These are phyloP conservation scores for Podila epigama DNA, from an alignment of 192 early-diverging fungal species.

Conservation along the genomic window DNA sequence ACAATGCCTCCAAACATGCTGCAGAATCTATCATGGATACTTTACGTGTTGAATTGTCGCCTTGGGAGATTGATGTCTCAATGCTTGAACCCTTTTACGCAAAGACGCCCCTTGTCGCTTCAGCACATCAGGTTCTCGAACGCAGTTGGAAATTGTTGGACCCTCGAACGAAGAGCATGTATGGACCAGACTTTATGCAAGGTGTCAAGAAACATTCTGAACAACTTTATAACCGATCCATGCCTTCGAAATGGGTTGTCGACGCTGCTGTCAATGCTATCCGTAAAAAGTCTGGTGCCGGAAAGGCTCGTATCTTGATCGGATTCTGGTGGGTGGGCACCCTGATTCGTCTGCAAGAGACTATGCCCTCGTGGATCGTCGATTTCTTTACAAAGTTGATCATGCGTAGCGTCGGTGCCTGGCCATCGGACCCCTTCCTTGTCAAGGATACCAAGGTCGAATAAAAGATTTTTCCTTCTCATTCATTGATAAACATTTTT, in stretches of 20 bases:
- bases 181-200: conserved; percentile 29
- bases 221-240: conserved; percentile 20
- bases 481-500: too few relatives aligned
- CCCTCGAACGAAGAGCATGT: conserved; percentile 21
- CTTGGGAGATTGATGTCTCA: conserved; percentile 54
- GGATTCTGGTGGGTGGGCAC: conserved; percentile 46
- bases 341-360: conserved; percentile 32
- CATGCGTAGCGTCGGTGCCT: conserved; percentile 27
- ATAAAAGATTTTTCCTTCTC: too few relatives aligned
- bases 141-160: conserved; percentile 21
- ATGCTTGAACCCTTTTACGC: conserved; percentile 53
- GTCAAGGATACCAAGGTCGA: conserved; percentile 23
- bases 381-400: conserved; percentile 35
- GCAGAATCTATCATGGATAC: conserved; percentile 55
- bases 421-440: conserved; percentile 41
- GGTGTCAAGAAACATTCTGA: conserved; percentile 10
- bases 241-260: conserved; percentile 49
- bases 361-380: conserved; percentile 27
- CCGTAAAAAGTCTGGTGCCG: conserved; percentile 29
- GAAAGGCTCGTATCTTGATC: conserved; percentile 26
- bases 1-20: conserved; percentile 55
- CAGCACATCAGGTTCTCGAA: conserved; percentile 13
- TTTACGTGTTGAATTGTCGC: conserved; percentile 50
- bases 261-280: conserved; percentile 38
- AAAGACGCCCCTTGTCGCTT: conserved; percentile 32